These are phyloP conservation scores for Rubus idaeus DNA, from an alignment of 306 rosid genomes.

Conservation along the genomic window DNA sequence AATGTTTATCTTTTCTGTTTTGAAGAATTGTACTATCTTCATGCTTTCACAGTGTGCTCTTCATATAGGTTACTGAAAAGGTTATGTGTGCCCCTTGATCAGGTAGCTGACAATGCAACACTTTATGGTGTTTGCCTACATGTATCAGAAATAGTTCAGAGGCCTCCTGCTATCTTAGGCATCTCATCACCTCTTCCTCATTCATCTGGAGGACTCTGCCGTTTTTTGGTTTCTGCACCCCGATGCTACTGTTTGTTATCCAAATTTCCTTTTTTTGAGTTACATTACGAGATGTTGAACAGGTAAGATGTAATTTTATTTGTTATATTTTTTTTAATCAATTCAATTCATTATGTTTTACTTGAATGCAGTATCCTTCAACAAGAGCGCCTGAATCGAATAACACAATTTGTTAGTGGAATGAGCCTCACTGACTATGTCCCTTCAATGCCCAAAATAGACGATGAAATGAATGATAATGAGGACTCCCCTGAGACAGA, in stretches of 20 bases:
- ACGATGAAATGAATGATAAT: conserved; percentile 48
- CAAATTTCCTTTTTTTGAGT: conserved; percentile 84
- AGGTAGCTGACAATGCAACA: conserved; percentile 80
- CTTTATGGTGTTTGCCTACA: conserved; percentile 97
- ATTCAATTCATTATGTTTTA: conserved; percentile 33
- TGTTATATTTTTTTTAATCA: conserved; percentile 4
- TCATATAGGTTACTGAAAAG: conserved; percentile 35
- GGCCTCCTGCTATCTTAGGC: conserved; percentile 83
- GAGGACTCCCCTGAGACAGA: conserved; percentile 47
- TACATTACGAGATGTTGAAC: conserved; percentile 90
- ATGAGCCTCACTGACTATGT: conserved; percentile 47
- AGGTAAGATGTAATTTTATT: conserved; percentile 46
- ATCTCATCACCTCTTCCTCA: conserved; percentile 52
- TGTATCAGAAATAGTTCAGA: conserved; percentile 92
- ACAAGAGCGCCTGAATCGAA: conserved; percentile 91
- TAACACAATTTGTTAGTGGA: conserved; percentile 70
- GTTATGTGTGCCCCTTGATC: conserved; percentile 38
- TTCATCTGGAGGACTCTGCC: conserved; percentile 56
- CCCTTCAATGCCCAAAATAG: conserved; percentile 43
- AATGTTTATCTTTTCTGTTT: conserved; percentile 7
- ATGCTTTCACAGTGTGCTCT: background rate
- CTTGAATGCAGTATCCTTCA: conserved; percentile 84
- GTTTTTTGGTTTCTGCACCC: conserved; percentile 92
- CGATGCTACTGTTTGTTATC: conserved; percentile 95
- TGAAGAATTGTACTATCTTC: background rate